Evolutionary conservation across 495 filamentous ascomycete species (phyloP), one percentile per base, ranked within the genome.

Genomic region (Aspergillus mulundensis): DNA sequence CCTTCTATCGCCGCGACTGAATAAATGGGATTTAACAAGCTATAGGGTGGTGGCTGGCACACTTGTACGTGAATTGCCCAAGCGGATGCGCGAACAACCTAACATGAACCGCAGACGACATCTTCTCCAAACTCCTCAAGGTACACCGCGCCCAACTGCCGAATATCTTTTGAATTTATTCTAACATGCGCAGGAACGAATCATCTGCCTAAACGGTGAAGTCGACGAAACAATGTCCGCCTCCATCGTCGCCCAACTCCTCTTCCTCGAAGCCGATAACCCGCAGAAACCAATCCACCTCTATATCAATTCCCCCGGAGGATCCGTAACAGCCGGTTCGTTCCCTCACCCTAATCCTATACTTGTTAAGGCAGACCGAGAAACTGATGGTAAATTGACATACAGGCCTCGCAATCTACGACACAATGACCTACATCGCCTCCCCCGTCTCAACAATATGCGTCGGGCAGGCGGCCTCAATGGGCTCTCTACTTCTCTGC

Each of bases 361-460:
- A 18, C n/a, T n/a, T n/a, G 7, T 14, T 14, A 7, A 44, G 5
- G 8, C 14, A 24, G n/a, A 11, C 8, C 32, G 8, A 45, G 19
- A 23, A 48, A 47, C 50, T 53, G 44, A 61, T 15, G 11, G 25
- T 42, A 46, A 40, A 32, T 43, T 39, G 57, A 48, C 50, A 36
- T 44, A 3, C 42, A 74, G 88, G 94, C 6, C 81, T 98, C 25
- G 92, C 94, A 44, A 97, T 98, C 66, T 98, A 98, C 78, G 94
- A 98, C 70, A 97, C 95, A 47, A 98, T 98, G 93, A 86, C 86
- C 57, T 98, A 97, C 74, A 97, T 98, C 72, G 84, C 84, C 57
- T 88, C 88, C 5, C 90, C 94, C 10, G 90, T 97, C 5, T 87
- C 85, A 40, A 98, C 94, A 3, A 95, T 97, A 59, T 97, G 95